A percentile compares a stretch with the other conserved stretches of the same genome.
Conservation (phyloP, 495 filamentous ascomycete genomes). For the Emericellopsis terricola region DNA sequence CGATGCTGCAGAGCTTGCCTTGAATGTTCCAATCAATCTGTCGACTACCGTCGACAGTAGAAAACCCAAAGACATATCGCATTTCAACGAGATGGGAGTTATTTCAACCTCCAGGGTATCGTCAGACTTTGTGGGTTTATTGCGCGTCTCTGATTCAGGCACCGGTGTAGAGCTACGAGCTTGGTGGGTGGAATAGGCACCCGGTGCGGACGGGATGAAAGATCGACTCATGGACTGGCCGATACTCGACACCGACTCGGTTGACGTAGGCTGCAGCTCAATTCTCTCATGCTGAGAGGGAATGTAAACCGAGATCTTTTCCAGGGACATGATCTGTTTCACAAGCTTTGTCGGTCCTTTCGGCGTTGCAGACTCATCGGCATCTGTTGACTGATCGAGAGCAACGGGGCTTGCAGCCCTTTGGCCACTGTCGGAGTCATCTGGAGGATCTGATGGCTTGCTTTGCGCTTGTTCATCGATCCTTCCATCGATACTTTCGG, state of each 20-base stretch:
- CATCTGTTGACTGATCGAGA: too few species aligned
- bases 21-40: slow-evolving; percentile 28
- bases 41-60: slow-evolving; percentile 43
- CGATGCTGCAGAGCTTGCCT: slow-evolving; percentile 7
- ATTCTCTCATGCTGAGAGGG: slow-evolving; percentile 21
- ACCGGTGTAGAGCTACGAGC: too few species aligned
- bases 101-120: slow-evolving; percentile 34
- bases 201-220: slow-evolving; percentile 29
- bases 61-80: slow-evolving; percentile 53
- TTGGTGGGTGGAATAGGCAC: too few species aligned
- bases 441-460: too few species aligned
- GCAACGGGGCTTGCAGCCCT: too few species aligned
- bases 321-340: slow-evolving; percentile 27
- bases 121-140: too few species aligned
- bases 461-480: too few species aligned
- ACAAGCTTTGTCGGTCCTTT: slow-evolving; percentile 26
- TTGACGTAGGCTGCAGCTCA: slow-evolving; percentile 5
- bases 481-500: too few species aligned
- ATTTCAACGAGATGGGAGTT: slow-evolving; percentile 34
- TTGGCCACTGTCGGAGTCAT: too few species aligned
- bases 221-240: slow-evolving; percentile 9
- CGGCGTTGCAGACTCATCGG: slow-evolving; percentile 23
- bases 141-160: too few species aligned
- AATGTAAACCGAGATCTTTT: slow-evolving; percentile 22
- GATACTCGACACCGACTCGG: slow-evolving; percentile 1